Conservation (phyloP, 1,284 basidiomycete genomes). For the Exobasidium cylindrosporum region DNA sequence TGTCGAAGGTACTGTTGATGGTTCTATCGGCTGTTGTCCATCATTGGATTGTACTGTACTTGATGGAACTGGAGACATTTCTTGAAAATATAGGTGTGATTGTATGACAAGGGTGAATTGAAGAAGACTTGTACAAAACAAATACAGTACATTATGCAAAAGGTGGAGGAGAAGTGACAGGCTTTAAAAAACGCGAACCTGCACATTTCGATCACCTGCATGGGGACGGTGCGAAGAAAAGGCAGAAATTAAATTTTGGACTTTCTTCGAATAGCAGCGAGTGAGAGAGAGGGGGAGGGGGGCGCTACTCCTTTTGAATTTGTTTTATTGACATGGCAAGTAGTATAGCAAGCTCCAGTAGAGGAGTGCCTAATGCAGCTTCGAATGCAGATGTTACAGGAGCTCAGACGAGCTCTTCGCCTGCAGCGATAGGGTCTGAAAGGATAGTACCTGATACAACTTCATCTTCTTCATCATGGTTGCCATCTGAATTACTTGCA, state of each 20-base stretch:
- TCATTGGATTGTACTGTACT: background rate
- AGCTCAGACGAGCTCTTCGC: too few relatives aligned
- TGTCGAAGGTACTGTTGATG: background rate
- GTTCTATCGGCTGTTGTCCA: background rate
- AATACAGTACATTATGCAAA: too few relatives aligned
- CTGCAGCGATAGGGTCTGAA: too few relatives aligned
- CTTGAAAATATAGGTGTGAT: background rate
- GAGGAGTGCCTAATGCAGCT: too few relatives aligned
- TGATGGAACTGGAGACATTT: constrained; percentile 5
- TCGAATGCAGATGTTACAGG: too few relatives aligned
- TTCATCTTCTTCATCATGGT: background rate
- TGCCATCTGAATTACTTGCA: constrained; percentile 25
- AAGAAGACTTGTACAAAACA: too few relatives aligned
- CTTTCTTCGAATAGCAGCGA: too few relatives aligned
- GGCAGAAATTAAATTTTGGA: too few relatives aligned
- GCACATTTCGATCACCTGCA: constrained; percentile 1
- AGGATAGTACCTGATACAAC: background rate
- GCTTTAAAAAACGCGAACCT: background rate
- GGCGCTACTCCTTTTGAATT: too few relatives aligned
- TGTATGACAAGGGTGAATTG: too few relatives aligned
- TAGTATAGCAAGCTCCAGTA: background rate
- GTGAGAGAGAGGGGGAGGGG: too few relatives aligned
- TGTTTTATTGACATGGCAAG: background rate
- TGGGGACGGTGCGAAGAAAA: background rate
- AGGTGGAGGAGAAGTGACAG: background rate